Evolutionary conservation across 2,329 filamentous ascomycete species (phyloP), one percentile per base, ranked within the genome.

Genomic region (Aspergillus unguis): DNA sequence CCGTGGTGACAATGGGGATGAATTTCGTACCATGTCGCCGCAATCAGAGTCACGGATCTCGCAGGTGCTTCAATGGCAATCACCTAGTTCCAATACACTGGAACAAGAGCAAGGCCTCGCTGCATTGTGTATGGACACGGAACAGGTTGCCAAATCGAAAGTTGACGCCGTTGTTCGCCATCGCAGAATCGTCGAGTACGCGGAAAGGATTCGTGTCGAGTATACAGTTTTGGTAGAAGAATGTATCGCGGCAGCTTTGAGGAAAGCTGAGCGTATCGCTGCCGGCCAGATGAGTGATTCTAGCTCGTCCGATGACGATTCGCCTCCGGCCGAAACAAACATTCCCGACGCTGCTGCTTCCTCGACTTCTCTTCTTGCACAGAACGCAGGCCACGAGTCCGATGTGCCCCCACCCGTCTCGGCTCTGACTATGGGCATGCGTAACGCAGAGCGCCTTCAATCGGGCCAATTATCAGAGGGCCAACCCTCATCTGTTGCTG

Each of bases 21-120:
- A 96, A 57, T 85, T 97, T 57, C 85, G 92, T 43, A 96, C 92
- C 0, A 88, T 96, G 67, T 99, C 94, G 4, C 94, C 94, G 0
- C 90, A 96, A 66, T 99, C 95, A 0, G 94, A 99, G 68, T 94
- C 90, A 40, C 86, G 92, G 31, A 95, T 97, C 62, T 88, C 89
- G 1, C 94, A 99, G 70, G 92, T 99, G 5, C 71, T 95, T 60
- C 91, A 96, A 68, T 99, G 95, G 94, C 91, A 96, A 65, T 96
- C 92, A 4, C 94, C 94, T 0, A 92, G 90, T 63, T 88, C 87
- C 45, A 92, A 92, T 64, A 94, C 91, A 0, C 75, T 96, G 11
- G 94, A 99, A 57, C 91, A 96, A 68, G 92, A 97, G 67, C 89
- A 95, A 65, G 94, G 94, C 0, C 77, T 99, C 26, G 87, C 90